Evolutionary conservation across 2,329 filamentous ascomycete genomes (phyloP).

Genomic region (Microdochium trichocladiopsis): DNA sequence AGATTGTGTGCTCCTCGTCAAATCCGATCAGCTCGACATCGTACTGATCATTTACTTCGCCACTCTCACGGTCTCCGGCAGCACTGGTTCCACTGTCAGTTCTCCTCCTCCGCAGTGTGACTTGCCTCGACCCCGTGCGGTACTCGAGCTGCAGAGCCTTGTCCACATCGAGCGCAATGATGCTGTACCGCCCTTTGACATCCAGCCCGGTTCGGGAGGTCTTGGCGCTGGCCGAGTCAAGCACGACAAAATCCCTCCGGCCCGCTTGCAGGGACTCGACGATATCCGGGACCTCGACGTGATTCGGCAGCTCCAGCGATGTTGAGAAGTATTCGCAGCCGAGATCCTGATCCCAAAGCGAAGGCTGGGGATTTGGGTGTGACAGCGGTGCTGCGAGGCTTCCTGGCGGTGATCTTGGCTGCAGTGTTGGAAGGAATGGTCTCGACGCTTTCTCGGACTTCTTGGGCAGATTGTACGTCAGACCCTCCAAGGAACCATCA

Average conservation of each 20-base stretch:
- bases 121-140: constrained; percentile 36
- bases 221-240: constrained; percentile 53
- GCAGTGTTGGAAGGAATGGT: background rate
- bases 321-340: constrained; percentile 28
- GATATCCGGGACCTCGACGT: constrained; percentile 44
- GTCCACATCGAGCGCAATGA: constrained; percentile 61
- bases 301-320: constrained; percentile 34
- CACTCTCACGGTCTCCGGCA: background rate
- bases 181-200: constrained; percentile 60
- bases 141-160: constrained; percentile 52
- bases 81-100: background rate
- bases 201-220: constrained; percentile 30
- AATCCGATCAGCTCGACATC: constrained; percentile 19
- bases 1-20: constrained; percentile 27
- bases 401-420: background rate
- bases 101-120: constrained; percentile 21
- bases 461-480: background rate
- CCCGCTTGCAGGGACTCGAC: constrained; percentile 39
- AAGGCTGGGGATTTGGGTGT: background rate
- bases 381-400: background rate
- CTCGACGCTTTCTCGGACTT: background rate
- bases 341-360: constrained; percentile 6
- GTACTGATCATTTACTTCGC: constrained; percentile 4
- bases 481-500: constrained; percentile 16
- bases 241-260: constrained; percentile 41